Conservation (phyloP, 352 stramenopile genomes). For the Lagenidium sp. region DNA sequence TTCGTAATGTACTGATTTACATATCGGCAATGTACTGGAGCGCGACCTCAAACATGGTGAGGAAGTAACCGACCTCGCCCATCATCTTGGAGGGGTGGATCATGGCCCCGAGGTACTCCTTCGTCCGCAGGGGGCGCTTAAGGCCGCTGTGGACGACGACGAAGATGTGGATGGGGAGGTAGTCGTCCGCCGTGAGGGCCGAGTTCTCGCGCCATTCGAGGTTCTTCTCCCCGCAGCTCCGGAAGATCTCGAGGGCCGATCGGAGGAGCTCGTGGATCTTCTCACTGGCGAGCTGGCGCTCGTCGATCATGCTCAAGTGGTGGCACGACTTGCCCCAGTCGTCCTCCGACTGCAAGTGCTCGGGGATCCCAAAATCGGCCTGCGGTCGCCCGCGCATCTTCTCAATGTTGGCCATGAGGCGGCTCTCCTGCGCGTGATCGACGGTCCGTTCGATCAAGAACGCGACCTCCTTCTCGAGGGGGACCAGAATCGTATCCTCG, state of each 20-base stretch:
- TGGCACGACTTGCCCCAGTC: slow-evolving; percentile 75
- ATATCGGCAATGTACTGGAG: slow-evolving; percentile 85
- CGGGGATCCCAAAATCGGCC: slow-evolving; percentile 65
- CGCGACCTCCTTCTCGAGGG: slow-evolving; percentile 60
- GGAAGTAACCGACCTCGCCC: slow-evolving; percentile 77
- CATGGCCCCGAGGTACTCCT: slow-evolving; percentile 72
- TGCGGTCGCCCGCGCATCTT: slow-evolving; percentile 52
- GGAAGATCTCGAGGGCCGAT: slow-evolving; percentile 73
- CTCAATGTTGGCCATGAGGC: slow-evolving; percentile 52
- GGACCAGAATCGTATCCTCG: slow-evolving; percentile 72
- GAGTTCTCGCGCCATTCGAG: slow-evolving; percentile 70
- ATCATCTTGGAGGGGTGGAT: slow-evolving; percentile 80
- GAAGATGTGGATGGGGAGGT: slow-evolving; percentile 83
- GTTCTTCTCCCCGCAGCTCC: slow-evolving; percentile 68
- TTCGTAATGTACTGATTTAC: slow-evolving; percentile 17
- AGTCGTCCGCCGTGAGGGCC: slow-evolving; percentile 71
- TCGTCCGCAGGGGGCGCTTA: slow-evolving; percentile 62
- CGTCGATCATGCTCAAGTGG: slow-evolving; percentile 78
- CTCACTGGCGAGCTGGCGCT: slow-evolving; percentile 54
- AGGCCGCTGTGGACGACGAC: slow-evolving; percentile 71
- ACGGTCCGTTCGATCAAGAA: slow-evolving; percentile 64
- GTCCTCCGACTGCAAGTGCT: slow-evolving; percentile 65
- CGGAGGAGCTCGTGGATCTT: slow-evolving; percentile 78
- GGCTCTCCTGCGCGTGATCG: slow-evolving; percentile 38
- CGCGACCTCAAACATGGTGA: slow-evolving; percentile 85